phyloP scores from a whole-genome alignment of 2,329 filamentous ascomycete genomes.

The Fusarium fujikuroi region DNA sequence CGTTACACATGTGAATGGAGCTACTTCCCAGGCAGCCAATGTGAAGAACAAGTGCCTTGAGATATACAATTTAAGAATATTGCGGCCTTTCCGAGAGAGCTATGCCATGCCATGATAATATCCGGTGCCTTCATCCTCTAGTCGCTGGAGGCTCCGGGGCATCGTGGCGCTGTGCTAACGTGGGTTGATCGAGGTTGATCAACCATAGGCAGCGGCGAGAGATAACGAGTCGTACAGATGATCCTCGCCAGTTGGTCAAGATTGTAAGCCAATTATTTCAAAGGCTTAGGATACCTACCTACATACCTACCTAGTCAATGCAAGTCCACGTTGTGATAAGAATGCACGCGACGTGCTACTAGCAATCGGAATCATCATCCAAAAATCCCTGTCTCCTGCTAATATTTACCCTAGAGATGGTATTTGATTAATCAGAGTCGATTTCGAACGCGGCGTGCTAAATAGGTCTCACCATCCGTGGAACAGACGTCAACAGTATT shows the following conservation, averaged over 20 bases:
- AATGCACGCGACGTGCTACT: not conserved
- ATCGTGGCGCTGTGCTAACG: conserved; percentile 1
- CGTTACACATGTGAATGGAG: conserved; percentile 25
- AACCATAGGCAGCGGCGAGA: not conserved
- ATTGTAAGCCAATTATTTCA: conserved; percentile 2
- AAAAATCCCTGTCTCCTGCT: not conserved
- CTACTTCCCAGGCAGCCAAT: not conserved
- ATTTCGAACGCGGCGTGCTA: not conserved
- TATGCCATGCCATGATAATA: not conserved
- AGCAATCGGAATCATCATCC: not conserved
- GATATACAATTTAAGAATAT: not conserved
- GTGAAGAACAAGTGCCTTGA: not conserved
- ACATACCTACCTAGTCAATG: not conserved
- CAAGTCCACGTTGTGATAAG: conserved; percentile 19
- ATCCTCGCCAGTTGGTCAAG: conserved; percentile 1
- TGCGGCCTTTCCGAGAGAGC: not conserved
- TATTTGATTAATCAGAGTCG: not conserved
- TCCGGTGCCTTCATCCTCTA: not conserved
- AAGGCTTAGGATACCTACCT: not conserved
- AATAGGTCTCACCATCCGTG: not conserved
- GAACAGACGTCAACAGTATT: not conserved
- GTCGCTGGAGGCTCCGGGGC: conserved; percentile 5
- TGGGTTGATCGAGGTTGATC: conserved; percentile 4
- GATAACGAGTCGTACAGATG: conserved; percentile 5
- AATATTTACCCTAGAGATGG: not conserved